phyloP scores from a whole-genome alignment of 805 yeast species.

The Cyberlindnera xishuangbannaensis region DNA sequence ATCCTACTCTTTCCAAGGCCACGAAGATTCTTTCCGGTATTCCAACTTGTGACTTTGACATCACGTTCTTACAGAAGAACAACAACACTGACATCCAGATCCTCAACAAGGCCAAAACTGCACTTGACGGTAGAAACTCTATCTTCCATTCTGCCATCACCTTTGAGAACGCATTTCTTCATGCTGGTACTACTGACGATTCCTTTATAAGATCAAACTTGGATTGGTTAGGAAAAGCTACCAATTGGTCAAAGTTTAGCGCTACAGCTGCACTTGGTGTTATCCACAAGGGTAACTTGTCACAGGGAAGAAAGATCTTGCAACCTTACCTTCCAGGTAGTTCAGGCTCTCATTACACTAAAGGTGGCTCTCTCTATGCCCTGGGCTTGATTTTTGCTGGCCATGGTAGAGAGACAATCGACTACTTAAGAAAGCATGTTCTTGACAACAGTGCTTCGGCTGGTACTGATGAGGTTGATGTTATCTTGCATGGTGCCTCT shows the following conservation, averaged over 20 bases:
- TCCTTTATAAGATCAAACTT: conserved; percentile 83
- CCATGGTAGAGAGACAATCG: conserved; percentile 83
- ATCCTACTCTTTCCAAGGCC: conserved; percentile 34
- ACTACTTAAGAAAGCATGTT: conserved; percentile 66
- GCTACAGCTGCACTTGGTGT: conserved; percentile 98
- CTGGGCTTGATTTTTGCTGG: conserved; percentile 94
- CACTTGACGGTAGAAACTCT: conserved; percentile 86
- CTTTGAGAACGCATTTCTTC: conserved; percentile 89
- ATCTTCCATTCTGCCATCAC: conserved; percentile 95
- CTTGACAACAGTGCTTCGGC: conserved; percentile 58
- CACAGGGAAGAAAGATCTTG: conserved; percentile 82
- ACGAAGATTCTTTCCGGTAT: conserved; percentile 78
- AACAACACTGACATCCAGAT: conserved; percentile 82
- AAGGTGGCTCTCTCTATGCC: conserved; percentile 94
- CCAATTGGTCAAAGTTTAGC: conserved; percentile 96
- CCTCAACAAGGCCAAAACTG: conserved; percentile 72
- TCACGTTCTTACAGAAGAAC: conserved; percentile 81
- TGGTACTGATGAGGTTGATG: conserved; percentile 67
- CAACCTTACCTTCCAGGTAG: conserved; percentile 88
- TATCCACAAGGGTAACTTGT: conserved; percentile 88
- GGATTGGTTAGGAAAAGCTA: conserved; percentile 97
- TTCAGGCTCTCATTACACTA: conserved; percentile 77
- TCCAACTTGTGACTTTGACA: conserved; percentile 89
- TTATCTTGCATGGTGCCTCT: conserved; percentile 90
- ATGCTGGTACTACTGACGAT: conserved; percentile 94